Conservation (phyloP, 768 basidiomycete species). For the Serendipita sp. region DNA sequence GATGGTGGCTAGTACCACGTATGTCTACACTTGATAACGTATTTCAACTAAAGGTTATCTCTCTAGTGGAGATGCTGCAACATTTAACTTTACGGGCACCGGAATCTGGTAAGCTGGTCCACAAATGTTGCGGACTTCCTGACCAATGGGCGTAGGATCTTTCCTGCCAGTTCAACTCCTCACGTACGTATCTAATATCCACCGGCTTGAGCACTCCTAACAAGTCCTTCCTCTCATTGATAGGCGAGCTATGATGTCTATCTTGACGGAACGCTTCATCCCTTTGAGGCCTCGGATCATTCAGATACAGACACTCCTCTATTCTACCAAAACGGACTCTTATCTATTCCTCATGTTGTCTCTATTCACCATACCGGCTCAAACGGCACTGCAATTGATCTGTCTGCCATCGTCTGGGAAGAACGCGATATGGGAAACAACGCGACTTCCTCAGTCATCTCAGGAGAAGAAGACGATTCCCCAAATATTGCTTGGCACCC, state of each 20-base stretch:
- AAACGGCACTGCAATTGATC: not conserved
- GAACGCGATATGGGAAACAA: not conserved
- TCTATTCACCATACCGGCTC: not conserved
- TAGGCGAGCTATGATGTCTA: not conserved
- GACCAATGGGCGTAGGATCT: not conserved
- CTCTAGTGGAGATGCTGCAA: not conserved
- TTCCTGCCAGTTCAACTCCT: not conserved
- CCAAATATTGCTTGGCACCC: not conserved
- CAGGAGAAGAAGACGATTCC: not conserved
- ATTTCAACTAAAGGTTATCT: not conserved
- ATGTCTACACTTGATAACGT: not conserved
- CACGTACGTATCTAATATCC: not conserved
- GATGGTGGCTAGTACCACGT: not conserved
- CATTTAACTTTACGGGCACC: constrained; percentile 1
- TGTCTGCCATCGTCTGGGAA: not conserved
- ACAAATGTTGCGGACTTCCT: not conserved
- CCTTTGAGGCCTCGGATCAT: not conserved
- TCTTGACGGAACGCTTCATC: not conserved
- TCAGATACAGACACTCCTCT: not conserved
- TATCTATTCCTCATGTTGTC: not conserved
- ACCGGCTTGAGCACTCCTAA: not conserved
- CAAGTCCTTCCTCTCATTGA: too few species aligned
- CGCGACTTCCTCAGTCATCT: not conserved
- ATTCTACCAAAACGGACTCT: not conserved
- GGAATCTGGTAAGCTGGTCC: not conserved